Conservation (phyloP, 257 asterid species). For the Sherardia arvensis region DNA sequence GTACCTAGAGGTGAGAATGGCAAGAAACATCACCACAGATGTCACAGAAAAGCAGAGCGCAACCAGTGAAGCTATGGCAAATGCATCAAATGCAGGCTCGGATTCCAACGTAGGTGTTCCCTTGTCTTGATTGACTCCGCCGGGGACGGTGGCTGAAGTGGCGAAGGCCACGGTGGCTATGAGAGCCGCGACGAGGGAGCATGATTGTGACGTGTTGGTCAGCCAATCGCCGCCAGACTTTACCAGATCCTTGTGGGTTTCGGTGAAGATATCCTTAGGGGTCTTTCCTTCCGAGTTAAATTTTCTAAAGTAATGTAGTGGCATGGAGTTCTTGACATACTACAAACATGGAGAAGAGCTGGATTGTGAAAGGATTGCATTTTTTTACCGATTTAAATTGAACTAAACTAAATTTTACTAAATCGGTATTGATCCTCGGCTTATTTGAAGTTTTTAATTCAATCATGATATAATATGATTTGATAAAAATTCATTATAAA, state of each 20-base stretch:
- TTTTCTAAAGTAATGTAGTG: slow-evolving; percentile 1
- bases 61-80: slow-evolving; percentile 6
- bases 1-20: slow-evolving; percentile 6
- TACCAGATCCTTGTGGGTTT: slow-evolving; percentile 2
- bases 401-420: no score
- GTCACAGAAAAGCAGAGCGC: slow-evolving; percentile 10
- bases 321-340: slow-evolving; percentile 13
- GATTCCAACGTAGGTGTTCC: slow-evolving; percentile 2
- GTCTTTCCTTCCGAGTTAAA: not conserved
- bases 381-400: no score
- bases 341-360: not conserved
- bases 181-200: slow-evolving; percentile 9
- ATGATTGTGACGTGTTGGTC: slow-evolving; percentile 10
- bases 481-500: no score
- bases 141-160: slow-evolving; percentile 7
- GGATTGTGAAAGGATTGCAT: not conserved
- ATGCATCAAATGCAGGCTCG: slow-evolving; percentile 1
- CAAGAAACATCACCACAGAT: slow-evolving; percentile 2
- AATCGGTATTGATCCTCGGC: no score
- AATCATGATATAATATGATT: no score
- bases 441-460: no score
- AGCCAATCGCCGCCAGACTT: slow-evolving; percentile 4
- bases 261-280: slow-evolving; percentile 3
- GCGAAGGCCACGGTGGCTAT: slow-evolving; percentile 12
- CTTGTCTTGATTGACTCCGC: not conserved